A percentile compares a stretch with the other conserved stretches of the same genome.
Evolutionary conservation across 164 flowering plant genomes (phyloP).

Genomic region (Echeveria elegans): DNA sequence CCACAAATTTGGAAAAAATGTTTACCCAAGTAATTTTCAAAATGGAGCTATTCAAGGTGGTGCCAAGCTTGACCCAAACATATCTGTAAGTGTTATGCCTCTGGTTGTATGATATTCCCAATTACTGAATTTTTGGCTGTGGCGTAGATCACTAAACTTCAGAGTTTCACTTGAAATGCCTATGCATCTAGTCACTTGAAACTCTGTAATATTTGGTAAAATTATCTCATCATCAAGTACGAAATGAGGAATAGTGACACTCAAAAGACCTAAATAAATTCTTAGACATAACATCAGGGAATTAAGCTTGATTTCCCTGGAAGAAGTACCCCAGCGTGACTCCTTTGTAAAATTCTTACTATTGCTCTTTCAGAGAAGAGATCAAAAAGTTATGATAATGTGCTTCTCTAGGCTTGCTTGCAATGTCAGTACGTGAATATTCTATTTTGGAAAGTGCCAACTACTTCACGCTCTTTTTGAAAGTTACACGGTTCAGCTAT

Average conservation of each 20-base stretch:
- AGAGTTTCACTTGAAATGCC: too few relatives aligned
- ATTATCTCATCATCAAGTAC: too few relatives aligned
- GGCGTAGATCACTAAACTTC: background rate
- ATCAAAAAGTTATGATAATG: background rate
- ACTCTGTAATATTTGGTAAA: too few relatives aligned
- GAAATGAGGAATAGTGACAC: too few relatives aligned
- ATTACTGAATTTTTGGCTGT: background rate
- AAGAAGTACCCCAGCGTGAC: too few relatives aligned
- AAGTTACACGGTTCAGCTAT: background rate
- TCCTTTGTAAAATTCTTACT: too few relatives aligned
- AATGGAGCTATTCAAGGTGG: slow-evolving; percentile 75
- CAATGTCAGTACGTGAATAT: background rate
- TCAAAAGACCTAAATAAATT: too few relatives aligned
- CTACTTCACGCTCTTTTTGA: background rate
- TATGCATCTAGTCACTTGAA: too few relatives aligned
- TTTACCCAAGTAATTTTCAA: slow-evolving; percentile 75
- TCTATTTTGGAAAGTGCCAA: background rate
- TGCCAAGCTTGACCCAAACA: slow-evolving; percentile 48
- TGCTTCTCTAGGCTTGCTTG: background rate
- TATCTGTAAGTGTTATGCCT: slow-evolving; percentile 22
- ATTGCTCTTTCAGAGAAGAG: too few relatives aligned
- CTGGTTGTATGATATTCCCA: background rate
- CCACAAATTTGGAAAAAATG: slow-evolving; percentile 74
- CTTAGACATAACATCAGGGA: too few relatives aligned
- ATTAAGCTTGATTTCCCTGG: too few relatives aligned